Evolutionary conservation across 2,329 filamentous ascomycete species (phyloP).

Genomic region (Botrytis hyacinthi): DNA sequence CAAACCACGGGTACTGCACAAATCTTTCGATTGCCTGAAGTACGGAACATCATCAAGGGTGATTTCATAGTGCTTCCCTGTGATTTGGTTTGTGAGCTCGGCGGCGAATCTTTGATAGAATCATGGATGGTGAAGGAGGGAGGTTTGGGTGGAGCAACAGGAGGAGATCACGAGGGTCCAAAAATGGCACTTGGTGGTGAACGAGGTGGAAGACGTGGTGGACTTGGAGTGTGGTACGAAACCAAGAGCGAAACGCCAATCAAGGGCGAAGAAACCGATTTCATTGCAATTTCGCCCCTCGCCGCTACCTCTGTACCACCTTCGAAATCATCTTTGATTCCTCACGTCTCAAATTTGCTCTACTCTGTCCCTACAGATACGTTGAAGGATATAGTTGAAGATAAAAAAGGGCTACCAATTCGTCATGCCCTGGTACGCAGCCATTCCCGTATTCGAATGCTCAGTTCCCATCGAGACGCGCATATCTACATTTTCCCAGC

Average conservation of each 20-base stretch:
- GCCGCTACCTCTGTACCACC: constrained; percentile 55
- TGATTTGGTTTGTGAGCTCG: constrained; percentile 87
- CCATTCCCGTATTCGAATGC: constrained; percentile 74
- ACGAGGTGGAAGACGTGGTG: constrained; percentile 65
- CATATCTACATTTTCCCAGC: constrained; percentile 93
- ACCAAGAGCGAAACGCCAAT: constrained; percentile 73
- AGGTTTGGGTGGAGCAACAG: constrained; percentile 62
- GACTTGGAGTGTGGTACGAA: constrained; percentile 87
- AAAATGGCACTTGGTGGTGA: constrained; percentile 54
- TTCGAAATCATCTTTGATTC: constrained; percentile 62
- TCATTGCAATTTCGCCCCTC: constrained; percentile 75
- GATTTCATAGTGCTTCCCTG: constrained; percentile 93
- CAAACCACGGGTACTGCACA: constrained; percentile 88
- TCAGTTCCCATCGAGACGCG: constrained; percentile 82
- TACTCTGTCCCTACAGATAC: constrained; percentile 86
- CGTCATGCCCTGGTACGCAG: constrained; percentile 73
- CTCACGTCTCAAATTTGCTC: constrained; percentile 73
- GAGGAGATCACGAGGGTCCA: constrained; percentile 46
- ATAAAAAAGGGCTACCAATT: constrained; percentile 69
- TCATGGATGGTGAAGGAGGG: constrained; percentile 87
- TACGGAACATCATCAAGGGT: constrained; percentile 72
- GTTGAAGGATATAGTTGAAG: constrained; percentile 77
- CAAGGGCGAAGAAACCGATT: constrained; percentile 92
- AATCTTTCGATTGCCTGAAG: constrained; percentile 78
- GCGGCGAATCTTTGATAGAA: constrained; percentile 78